These are phyloP conservation scores for Flueggea neowawraea DNA, from an alignment of 441 rosid genomes.

Conservation along the genomic window DNA sequence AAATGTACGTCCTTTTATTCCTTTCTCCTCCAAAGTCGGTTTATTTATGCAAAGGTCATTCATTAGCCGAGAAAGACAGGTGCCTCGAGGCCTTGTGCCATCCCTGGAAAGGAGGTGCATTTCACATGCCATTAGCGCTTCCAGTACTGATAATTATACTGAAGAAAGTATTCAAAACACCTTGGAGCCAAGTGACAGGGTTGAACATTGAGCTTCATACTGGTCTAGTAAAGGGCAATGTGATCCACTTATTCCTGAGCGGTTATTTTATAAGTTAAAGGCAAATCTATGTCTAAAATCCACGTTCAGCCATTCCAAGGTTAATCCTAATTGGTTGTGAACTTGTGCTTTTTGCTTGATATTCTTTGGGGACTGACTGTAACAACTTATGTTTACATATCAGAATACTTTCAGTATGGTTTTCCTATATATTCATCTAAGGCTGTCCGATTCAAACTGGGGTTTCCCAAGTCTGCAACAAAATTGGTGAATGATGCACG, in stretches of 20 bases:
- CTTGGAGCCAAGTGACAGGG: conserved; percentile 48
- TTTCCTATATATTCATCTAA: conserved; percentile 79
- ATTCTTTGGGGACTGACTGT: conserved; percentile 10
- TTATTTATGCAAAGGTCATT: too few species aligned
- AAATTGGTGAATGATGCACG: conserved; percentile 15
- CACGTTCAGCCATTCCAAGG: conserved; percentile 79
- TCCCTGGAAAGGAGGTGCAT: conserved; percentile 41
- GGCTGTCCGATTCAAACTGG: conserved; percentile 62
- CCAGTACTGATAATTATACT: conserved; percentile 84
- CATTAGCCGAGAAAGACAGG: too few species aligned
- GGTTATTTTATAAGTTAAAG: conserved; percentile 52
- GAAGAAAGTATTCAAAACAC: conserved; percentile 70
- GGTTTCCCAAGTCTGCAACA: conserved; percentile 31
- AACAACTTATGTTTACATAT: conserved; percentile 8
- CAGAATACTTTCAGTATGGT: conserved; percentile 78
- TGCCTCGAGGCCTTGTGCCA: conserved; percentile 38
- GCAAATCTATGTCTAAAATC: conserved; percentile 67
- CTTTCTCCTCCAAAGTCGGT: too few species aligned
- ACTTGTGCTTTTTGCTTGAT: neutral
- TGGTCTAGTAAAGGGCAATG: conserved; percentile 88
- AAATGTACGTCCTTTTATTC: too few species aligned
- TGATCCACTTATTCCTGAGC: conserved; percentile 66
- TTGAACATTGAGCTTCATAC: conserved; percentile 48
- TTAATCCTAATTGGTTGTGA: conserved; percentile 14
- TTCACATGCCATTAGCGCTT: conserved; percentile 57